A percentile compares a stretch with the other conserved stretches of the same genome.
These are phyloP conservation scores for Phytophthora hibernalis DNA, from an alignment of 352 stramenopile genomes.

Conservation along the genomic window DNA sequence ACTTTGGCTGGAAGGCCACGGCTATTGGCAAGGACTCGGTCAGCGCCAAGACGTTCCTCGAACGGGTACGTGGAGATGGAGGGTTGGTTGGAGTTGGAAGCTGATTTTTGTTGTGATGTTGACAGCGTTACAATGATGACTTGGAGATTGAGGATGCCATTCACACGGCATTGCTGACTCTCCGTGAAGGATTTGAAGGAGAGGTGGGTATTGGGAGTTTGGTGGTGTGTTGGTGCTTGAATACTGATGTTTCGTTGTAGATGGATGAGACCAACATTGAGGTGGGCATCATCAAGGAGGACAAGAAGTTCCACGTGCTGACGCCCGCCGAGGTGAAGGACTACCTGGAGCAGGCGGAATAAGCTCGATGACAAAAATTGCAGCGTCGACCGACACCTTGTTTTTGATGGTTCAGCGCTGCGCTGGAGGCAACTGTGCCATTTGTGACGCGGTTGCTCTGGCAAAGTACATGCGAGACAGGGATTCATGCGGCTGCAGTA, in stretches of 20 bases:
- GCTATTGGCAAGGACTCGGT: conserved; percentile 99
- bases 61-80: conserved; percentile 90
- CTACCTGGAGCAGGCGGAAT: conserved; percentile 99
- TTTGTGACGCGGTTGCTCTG: conserved; percentile 1
- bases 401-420: conserved; percentile 17
- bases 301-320: conserved; percentile 98
- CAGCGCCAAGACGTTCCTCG: conserved; percentile 99
- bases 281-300: conserved; percentile 96
- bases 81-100: neutral
- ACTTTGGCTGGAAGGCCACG: conserved; percentile 99
- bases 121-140: conserved; percentile 93
- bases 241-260: conserved; percentile 58
- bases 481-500: conserved; percentile 23
- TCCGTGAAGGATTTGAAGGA: conserved; percentile 98
- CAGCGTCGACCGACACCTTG: conserved; percentile 25
- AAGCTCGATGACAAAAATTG: conserved; percentile 43
- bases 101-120: conserved; percentile 4
- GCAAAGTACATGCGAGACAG: conserved; percentile 13
- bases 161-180: conserved; percentile 98
- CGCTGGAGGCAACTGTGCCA: neutral
- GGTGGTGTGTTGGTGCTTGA: neutral
- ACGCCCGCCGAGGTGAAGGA: conserved; percentile 98
- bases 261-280: conserved; percentile 99
- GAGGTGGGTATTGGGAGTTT: conserved; percentile 52
- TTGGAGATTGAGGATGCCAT: conserved; percentile 99